phyloP scores from a whole-genome alignment of 768 basidiomycete genomes.

The Russula foetens region DNA sequence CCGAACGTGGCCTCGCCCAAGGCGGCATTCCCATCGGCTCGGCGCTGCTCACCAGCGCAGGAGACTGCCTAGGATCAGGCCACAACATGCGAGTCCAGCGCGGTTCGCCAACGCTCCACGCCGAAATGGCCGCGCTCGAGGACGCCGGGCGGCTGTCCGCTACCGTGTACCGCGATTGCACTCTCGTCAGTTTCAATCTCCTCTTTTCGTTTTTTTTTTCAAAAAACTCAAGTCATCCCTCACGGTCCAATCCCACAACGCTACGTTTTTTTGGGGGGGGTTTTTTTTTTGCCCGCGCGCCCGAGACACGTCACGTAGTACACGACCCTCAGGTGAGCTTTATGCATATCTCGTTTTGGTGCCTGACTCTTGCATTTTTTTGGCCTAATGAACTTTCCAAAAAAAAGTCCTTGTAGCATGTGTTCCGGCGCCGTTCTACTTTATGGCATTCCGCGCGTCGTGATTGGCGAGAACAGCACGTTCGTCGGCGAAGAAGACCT shows the following conservation, averaged over 20 bases:
- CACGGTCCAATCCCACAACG: too few species aligned
- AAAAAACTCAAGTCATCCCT: too few species aligned
- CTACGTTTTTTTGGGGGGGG: too few species aligned
- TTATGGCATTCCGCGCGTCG: constrained; percentile 56
- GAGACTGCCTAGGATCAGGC: constrained; percentile 31
- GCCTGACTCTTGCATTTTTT: too few species aligned
- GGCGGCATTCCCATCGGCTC: constrained; percentile 62
- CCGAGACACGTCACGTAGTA: constrained; percentile 22
- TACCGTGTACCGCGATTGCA: constrained; percentile 38
- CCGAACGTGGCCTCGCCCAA: constrained; percentile 37
- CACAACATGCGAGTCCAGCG: constrained; percentile 41
- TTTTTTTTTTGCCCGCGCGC: too few species aligned
- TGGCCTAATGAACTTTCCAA: too few species aligned
- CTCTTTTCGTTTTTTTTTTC: not conserved
- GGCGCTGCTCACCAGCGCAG: constrained; percentile 30
- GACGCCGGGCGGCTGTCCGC: constrained; percentile 43
- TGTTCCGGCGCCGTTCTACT: constrained; percentile 56
- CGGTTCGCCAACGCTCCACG: constrained; percentile 36
- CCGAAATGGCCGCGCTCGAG: constrained; percentile 44
- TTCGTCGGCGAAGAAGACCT: constrained; percentile 48
- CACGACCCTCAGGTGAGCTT: constrained; percentile 32
- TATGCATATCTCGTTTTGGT: too few species aligned
- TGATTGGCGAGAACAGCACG: constrained; percentile 55
- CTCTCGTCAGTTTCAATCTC: constrained; percentile 32
- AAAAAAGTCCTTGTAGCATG: constrained; percentile 49